These are phyloP conservation scores for Knufia petricola DNA, from an alignment of 2,329 filamentous ascomycete genomes.

Conservation along the genomic window DNA sequence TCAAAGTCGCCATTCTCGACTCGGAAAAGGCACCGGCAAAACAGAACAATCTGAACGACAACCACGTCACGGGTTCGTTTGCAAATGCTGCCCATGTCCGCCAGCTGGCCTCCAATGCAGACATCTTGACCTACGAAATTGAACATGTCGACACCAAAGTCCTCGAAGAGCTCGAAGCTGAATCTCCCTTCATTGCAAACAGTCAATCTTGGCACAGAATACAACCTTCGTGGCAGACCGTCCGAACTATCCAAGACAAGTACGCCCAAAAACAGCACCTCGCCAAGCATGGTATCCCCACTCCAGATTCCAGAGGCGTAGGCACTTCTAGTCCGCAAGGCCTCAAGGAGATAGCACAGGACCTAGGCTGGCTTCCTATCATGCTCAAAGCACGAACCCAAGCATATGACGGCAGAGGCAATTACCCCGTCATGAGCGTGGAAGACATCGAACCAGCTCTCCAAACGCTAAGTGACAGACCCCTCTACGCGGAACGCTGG, in stretches of 20 bases:
- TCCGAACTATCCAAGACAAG: conserved; percentile 80
- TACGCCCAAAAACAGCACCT: conserved; percentile 72
- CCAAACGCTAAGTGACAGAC: conserved; percentile 57
- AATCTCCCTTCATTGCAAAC: conserved; percentile 16
- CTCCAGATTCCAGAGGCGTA: conserved; percentile 57
- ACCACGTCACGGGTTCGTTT: conserved; percentile 71
- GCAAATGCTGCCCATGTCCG: conserved; percentile 68
- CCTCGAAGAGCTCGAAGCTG: conserved; percentile 63
- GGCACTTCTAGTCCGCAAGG: conserved; percentile 39
- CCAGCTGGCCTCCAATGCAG: conserved; percentile 59
- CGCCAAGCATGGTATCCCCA: conserved; percentile 50
- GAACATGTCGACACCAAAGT: conserved; percentile 79
- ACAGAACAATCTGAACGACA: conserved; percentile 59
- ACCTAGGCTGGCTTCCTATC: conserved; percentile 55
- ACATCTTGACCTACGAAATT: conserved; percentile 82
- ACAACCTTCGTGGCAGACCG: conserved; percentile 69
- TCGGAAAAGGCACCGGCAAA: conserved; percentile 65
- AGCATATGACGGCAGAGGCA: conserved; percentile 70
- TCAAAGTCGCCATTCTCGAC: conserved; percentile 72
- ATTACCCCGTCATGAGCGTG: conserved; percentile 53
- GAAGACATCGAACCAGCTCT: conserved; percentile 57
- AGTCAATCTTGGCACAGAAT: conserved; percentile 32
- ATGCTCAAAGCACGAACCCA: conserved; percentile 81
- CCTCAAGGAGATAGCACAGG: conserved; percentile 44
- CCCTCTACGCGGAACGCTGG: conserved; percentile 84